Evolutionary conservation across 73 alveolate genomes (phyloP).

Genomic region (Urostyla sp.): DNA sequence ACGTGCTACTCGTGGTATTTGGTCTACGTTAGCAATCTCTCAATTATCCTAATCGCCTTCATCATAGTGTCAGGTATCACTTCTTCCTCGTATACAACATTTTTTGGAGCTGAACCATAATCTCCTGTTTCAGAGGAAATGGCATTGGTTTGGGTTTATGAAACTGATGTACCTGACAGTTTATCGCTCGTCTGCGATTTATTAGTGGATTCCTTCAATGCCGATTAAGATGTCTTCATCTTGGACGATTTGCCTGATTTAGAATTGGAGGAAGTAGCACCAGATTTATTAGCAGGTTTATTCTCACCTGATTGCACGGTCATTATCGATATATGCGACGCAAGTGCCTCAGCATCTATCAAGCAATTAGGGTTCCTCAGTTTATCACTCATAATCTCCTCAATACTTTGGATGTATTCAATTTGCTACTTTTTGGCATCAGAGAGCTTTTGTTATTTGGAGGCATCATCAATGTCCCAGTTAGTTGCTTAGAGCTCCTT

Average conservation of each 20-base stretch:
- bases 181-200: constrained; percentile 59
- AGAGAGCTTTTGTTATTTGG: constrained; percentile 20
- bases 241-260: constrained; percentile 34
- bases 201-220: constrained; percentile 52
- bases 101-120: constrained; percentile 37
- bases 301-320: constrained; percentile 29
- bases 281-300: constrained; percentile 48
- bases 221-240: constrained; percentile 29
- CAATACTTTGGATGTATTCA: constrained; percentile 59
- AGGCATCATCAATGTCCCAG: constrained; percentile 79
- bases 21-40: constrained; percentile 95
- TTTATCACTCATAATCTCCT: constrained; percentile 62
- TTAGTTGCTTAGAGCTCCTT: constrained; percentile 65
- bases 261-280: constrained; percentile 45
- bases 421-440: constrained; percentile 53
- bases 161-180: constrained; percentile 48
- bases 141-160: constrained; percentile 55
- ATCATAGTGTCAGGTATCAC: constrained; percentile 61
- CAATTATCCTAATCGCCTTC: constrained; percentile 82
- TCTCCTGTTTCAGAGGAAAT: constrained; percentile 45
- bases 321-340: constrained; percentile 62
- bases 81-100: constrained; percentile 59
- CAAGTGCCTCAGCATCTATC: constrained; percentile 71
- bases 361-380: constrained; percentile 62
- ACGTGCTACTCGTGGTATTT: constrained; percentile 95